A percentile compares a stretch with the other conserved stretches of the same genome.
phyloP scores from a whole-genome alignment of 257 asterid species.

The Ilex asprella region DNA sequence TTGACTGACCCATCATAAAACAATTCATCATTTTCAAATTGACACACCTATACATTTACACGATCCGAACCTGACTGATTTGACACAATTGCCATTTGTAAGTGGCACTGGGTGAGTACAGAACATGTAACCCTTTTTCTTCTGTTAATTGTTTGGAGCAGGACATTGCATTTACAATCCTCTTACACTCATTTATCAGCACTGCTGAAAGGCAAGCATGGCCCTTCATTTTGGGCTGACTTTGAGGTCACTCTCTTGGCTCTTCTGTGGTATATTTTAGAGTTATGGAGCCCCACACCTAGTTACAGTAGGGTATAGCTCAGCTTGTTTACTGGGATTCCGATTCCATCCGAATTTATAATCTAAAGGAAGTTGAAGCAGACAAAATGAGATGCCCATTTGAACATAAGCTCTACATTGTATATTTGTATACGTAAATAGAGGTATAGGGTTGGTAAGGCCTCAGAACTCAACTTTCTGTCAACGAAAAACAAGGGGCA shows the following conservation, averaged over 20 bases:
- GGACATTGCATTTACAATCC: too few species aligned
- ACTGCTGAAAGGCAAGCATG: not conserved
- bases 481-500: not conserved
- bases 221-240: constrained; percentile 16
- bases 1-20: too few species aligned
- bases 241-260: constrained; percentile 7
- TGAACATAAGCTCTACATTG: too few species aligned
- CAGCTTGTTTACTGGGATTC: constrained; percentile 11
- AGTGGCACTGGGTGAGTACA: too few species aligned
- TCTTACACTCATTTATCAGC: too few species aligned
- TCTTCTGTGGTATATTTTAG: constrained; percentile 12
- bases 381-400: not conserved
- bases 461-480: not conserved
- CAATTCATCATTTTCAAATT: too few species aligned
- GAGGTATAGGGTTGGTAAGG: not conserved
- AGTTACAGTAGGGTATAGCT: constrained; percentile 19
- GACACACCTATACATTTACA: too few species aligned
- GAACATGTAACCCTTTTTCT: too few species aligned
- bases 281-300: constrained; percentile 79
- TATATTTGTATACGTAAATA: too few species aligned
- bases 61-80: too few species aligned
- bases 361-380: constrained; percentile 5
- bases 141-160: too few species aligned
- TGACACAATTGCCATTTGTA: too few species aligned
- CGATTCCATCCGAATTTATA: not conserved